Conservation (phyloP, 2,329 filamentous ascomycete species). For the Paecilomyces niveus region DNA sequence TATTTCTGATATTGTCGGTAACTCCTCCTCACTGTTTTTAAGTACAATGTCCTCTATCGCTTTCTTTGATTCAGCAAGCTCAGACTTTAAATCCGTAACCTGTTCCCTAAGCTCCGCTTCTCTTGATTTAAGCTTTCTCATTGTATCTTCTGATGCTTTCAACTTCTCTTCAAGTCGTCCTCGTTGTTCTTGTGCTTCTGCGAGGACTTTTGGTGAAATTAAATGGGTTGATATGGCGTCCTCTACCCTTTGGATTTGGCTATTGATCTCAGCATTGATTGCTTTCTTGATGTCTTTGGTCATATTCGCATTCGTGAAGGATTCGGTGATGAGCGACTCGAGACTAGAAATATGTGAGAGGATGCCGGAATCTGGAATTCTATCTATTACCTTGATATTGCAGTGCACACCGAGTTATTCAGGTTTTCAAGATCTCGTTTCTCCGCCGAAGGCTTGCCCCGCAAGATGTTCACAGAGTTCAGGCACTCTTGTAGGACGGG, state of each 20-base stretch:
- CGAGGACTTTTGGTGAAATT: constrained; percentile 15
- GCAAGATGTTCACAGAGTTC: constrained; percentile 9
- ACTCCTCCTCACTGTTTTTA: constrained; percentile 18
- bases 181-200: constrained; percentile 11
- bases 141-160: constrained; percentile 8
- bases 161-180: constrained; percentile 13
- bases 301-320: not conserved
- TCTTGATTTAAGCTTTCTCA: constrained; percentile 15
- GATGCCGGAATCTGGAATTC: not conserved
- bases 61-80: constrained; percentile 13
- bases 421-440: constrained; percentile 13
- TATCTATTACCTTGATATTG: constrained; percentile 14
- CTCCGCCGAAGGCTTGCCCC: constrained; percentile 8
- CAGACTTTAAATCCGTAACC: constrained; percentile 15
- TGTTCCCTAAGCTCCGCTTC: constrained; percentile 20
- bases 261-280: constrained; percentile 9
- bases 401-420: constrained; percentile 9
- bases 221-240: constrained; percentile 11
- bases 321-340: not conserved
- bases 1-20: constrained; percentile 17
- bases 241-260: constrained; percentile 15
- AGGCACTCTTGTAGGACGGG: constrained; percentile 10
- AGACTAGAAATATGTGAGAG: not conserved
- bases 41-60: constrained; percentile 11
- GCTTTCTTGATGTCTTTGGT: constrained; percentile 7